phyloP scores from a whole-genome alignment of 1,284 basidiomycete species.

The Puccinia brachypodii region DNA sequence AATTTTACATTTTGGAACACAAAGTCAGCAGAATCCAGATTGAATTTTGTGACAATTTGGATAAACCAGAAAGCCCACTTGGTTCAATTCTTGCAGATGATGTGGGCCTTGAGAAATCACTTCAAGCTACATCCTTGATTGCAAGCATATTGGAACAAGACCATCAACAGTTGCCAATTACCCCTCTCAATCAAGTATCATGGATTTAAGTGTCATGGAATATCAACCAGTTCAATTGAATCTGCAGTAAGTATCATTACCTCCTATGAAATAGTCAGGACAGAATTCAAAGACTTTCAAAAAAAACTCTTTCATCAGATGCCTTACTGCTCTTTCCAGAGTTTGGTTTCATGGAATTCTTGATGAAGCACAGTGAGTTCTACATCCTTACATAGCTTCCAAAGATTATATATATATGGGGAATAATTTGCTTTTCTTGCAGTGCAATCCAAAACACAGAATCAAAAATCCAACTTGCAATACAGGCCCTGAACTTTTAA shows the following conservation, averaged over 20 bases:
- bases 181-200: not conserved
- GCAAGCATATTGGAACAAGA: slow-evolving; percentile 43
- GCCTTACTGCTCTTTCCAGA: not conserved
- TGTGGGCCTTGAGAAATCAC: slow-evolving; percentile 58
- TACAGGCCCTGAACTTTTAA: slow-evolving; percentile 88
- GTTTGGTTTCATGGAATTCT: slow-evolving; percentile 93
- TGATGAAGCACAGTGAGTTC: slow-evolving; percentile 91
- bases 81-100: slow-evolving; percentile 56
- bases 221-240: not conserved
- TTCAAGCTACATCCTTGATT: slow-evolving; percentile 57
- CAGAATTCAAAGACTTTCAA: not conserved
- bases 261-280: not conserved
- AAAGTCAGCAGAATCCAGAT: not conserved
- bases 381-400: not conserved
- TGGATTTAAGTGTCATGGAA: not conserved
- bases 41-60: not conserved
- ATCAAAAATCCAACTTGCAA: slow-evolving; percentile 90
- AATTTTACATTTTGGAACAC: not conserved
- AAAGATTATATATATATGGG: too few relatives aligned
- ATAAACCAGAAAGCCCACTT: not conserved
- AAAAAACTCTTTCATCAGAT: not conserved
- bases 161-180: not conserved
- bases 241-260: not conserved
- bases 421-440: too few relatives aligned
- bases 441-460: slow-evolving; percentile 82